These are phyloP conservation scores for Irineochytrium annulatum DNA, from an alignment of 192 early-diverging fungal genomes.

Conservation along the genomic window DNA sequence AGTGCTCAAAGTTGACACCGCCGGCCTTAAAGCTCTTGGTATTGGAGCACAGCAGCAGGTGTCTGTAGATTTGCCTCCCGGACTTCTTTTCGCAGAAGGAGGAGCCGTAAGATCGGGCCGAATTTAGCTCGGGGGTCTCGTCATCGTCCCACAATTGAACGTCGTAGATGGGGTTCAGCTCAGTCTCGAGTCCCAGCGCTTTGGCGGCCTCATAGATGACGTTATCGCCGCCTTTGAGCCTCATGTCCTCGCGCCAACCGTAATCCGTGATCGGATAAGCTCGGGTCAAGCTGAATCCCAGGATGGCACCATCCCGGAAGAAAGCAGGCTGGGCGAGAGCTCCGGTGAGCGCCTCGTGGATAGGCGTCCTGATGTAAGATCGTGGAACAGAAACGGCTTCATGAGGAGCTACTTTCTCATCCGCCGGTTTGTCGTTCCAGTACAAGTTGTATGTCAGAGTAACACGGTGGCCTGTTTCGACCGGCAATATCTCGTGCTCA, in stretches of 20 bases:
- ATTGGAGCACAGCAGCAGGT: too few species aligned
- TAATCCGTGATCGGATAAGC: background rate
- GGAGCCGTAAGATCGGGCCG: too few species aligned
- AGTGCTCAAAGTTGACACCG: too few species aligned
- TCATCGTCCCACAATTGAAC: too few species aligned
- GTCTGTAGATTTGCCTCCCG: too few species aligned
- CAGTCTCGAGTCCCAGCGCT: background rate
- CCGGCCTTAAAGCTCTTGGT: too few species aligned
- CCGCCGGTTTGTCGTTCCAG: background rate
- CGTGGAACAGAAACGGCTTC: background rate
- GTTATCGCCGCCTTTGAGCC: background rate
- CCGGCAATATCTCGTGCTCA: constrained; percentile 15
- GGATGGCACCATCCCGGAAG: background rate
- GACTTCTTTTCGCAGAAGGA: too few species aligned
- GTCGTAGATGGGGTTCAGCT: too few species aligned
- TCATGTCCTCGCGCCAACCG: background rate
- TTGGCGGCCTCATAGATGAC: background rate
- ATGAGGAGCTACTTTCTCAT: too few species aligned
- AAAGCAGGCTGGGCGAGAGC: background rate
- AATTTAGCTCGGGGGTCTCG: too few species aligned
- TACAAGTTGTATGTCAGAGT: constrained; percentile 17
- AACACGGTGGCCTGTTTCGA: constrained; percentile 1
- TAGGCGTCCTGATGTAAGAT: background rate
- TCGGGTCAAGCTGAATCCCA: background rate
- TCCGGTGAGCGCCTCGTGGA: background rate